Conservation (phyloP, 192 early-diverging fungal species). For the Mortierella antarctica region DNA sequence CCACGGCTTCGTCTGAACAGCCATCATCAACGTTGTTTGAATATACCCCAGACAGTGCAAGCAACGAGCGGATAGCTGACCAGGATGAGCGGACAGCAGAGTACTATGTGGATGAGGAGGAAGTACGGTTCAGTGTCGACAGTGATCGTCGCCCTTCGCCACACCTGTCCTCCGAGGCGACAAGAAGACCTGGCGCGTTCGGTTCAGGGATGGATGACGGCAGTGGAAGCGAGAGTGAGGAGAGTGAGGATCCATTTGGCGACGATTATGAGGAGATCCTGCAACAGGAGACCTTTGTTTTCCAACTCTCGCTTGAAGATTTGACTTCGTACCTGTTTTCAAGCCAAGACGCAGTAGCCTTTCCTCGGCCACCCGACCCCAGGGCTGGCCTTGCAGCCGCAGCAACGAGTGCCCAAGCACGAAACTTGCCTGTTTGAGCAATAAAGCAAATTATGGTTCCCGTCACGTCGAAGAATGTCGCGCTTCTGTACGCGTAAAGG, state of each 20-base stretch:
- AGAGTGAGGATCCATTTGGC: constrained; percentile 11
- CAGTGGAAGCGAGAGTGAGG: background rate
- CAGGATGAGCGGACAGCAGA: background rate
- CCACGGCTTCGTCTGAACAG: background rate
- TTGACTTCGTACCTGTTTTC: constrained; percentile 34
- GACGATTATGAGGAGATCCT: constrained; percentile 38
- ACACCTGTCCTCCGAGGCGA: too few relatives aligned
- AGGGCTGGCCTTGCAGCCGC: background rate
- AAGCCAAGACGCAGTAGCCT: constrained; percentile 21
- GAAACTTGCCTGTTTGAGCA: constrained; percentile 24
- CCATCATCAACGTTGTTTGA: constrained; percentile 13
- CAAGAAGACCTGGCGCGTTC: background rate
- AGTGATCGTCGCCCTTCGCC: background rate
- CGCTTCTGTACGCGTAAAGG: too few relatives aligned
- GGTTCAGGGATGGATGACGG: background rate
- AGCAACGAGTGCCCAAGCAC: background rate
- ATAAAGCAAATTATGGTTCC: background rate
- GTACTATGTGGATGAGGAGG: constrained; percentile 40
- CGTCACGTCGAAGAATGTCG: background rate
- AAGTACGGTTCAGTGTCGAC: constrained; percentile 25
- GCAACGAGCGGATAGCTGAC: background rate
- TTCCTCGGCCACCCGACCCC: constrained; percentile 8
- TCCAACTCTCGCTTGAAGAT: constrained; percentile 33
- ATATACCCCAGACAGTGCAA: constrained; percentile 8
- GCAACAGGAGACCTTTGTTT: constrained; percentile 39